Base-by-base conservation (phyloP, 306 rosid genomes). In the Ochetophila trinervis region DNA sequence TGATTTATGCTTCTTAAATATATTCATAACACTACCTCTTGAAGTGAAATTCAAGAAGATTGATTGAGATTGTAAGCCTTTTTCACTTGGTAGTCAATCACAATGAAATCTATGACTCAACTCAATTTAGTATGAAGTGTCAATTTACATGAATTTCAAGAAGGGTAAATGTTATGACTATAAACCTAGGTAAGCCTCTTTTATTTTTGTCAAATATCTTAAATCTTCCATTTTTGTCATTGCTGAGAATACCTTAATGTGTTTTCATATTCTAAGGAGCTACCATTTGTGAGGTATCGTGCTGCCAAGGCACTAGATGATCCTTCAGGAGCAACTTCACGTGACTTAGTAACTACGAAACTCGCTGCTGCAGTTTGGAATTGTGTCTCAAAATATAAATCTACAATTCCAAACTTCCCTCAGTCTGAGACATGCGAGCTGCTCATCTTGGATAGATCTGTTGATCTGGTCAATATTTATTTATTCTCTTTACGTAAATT, bases 351-450 rank as follows among this genome's bases (percentile, higher is more conserved):
- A 54, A 84, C 98, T 37, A 72, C 83, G 52, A 87, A 86, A 66
- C 94, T 93, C 70, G 96, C 98, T 65, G 37, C 67, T 63, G 91
- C 87, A 16, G 78, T 93, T 65, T 93, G 88, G 94, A 74, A 87
- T 67, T 63, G 82, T 63, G 66, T 93, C 65, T 80, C 89, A 15
- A 89, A 82, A 60, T 93, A 87, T 73, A 93, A 93, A 75, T 59
- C 94, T 51, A 79, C 88, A 56, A 81, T 89, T 76, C 92, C 90
- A 53, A 77, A 77, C 72, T 93, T 84, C 74, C 98, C 98, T 51
- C 85, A 89, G 77, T 69, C 58, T 16, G 95, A 93, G 84, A 85
- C 98, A 53, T 93, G 98, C 37, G 98, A 93, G 53, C 79, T 93
- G 72, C 86, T 93, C 79, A 93, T 93, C 78, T 52, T 93, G 78